Evolutionary conservation across 768 basidiomycete genomes (phyloP), one percentile per base, ranked within the genome.

Genomic region (Serendipita sp.): DNA sequence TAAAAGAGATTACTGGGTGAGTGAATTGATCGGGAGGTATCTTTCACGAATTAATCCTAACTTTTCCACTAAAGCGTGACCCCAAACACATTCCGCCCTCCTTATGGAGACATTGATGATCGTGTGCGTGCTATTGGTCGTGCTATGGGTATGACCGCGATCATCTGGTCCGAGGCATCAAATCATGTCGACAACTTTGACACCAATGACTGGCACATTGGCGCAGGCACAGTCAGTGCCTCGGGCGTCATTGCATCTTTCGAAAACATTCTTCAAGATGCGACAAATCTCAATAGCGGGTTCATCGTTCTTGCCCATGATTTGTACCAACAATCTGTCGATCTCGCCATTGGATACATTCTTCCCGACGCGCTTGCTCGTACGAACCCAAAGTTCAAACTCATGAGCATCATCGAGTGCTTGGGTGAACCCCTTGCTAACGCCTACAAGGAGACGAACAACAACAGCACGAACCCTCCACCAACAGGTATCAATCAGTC

Each of bases 271-370:
- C 75, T 92, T 54, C 74, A 74, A 54, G 86, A 85, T 69, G 85
- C 80, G 5, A 74, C 82, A 2, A 70, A 73, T 30, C 75, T 88
- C 65, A 67, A 78, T 70, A 81, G 73, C n/a, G 92, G 92, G 10
- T 95, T 95, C 79, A 90, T 95, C 70, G 87, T 90, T 60, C 80
- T 95, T 41, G 88, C 67, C 18, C 87, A 89, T 72, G 91, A 92
- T 74, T 78, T 92, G 38, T 92, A 89, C 78, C 83, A 86, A 73
- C 86, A 92, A 72, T 79, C 84, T 1, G 90, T 92, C 48, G 87
- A 92, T 66, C 79, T 93, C 24, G 90, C 91, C 2, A 86, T 86
- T 45, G 89, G 88, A 44, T 92, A 92, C 76, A 84, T 92, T 70
- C 79, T 92, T 15, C 91, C 91, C 2, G 83, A 85, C 70, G 91